Percentiles rank a stretch among this genome's conserved stretches.
phyloP scores from a whole-genome alignment of 257 asterid genomes.

The Przewalskia tangutica region DNA sequence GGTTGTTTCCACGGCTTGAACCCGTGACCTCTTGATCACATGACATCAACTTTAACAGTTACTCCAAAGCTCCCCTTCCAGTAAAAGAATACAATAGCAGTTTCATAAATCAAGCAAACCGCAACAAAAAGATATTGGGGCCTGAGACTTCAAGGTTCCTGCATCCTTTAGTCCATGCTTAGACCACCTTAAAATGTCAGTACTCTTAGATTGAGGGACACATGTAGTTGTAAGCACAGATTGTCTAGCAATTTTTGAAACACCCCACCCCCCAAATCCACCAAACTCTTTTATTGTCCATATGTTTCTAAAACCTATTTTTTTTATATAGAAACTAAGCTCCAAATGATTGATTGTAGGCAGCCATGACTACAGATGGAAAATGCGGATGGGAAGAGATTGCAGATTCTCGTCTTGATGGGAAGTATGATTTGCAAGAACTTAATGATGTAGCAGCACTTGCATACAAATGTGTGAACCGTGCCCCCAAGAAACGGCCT shows the following conservation, averaged over 20 bases:
- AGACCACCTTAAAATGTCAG: too few species aligned
- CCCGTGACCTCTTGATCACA: not conserved
- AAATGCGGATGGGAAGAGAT: constrained; percentile 94
- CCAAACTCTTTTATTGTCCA: not conserved
- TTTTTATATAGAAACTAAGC: not conserved
- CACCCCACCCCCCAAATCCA: too few species aligned
- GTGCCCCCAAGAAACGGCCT: constrained; percentile 54
- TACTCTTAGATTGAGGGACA: too few species aligned
- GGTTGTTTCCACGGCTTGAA: not conserved
- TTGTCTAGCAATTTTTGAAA: too few species aligned
- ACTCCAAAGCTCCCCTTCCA: too few species aligned
- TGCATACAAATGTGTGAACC: constrained; percentile 70
- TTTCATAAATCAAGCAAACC: too few species aligned
- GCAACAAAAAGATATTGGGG: too few species aligned
- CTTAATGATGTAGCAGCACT: constrained; percentile 65
- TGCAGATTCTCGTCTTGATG: constrained; percentile 70
- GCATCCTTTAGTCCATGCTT: too few species aligned
- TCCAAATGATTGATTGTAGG: constrained; percentile 28
- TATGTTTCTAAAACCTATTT: not conserved
- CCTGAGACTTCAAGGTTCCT: too few species aligned
- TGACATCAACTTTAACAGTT: too few species aligned
- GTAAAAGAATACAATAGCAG: too few species aligned
- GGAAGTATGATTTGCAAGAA: constrained; percentile 53
- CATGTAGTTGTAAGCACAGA: too few species aligned
- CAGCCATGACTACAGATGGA: constrained; percentile 88